These are phyloP conservation scores for Fusarium gaditjirri DNA, from an alignment of 2,329 filamentous ascomycete species.

Conservation along the genomic window DNA sequence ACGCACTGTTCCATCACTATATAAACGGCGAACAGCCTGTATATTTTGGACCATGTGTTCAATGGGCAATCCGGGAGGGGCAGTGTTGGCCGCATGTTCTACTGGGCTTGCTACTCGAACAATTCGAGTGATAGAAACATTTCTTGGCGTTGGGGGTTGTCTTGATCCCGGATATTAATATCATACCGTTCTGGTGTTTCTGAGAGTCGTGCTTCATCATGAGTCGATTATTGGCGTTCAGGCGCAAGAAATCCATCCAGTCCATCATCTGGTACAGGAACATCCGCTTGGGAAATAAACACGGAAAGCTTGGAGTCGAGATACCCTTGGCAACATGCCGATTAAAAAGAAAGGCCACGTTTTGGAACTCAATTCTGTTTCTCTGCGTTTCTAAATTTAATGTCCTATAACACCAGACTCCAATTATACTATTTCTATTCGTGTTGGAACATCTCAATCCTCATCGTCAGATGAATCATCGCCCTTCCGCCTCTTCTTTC, in stretches of 20 bases:
- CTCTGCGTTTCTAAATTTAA: not conserved
- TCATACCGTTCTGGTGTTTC: not conserved
- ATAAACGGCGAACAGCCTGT: constrained; percentile 24
- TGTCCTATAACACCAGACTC: constrained; percentile 19
- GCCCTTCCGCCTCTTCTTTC: constrained; percentile 46
- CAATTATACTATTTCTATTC: constrained; percentile 4
- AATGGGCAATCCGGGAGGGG: not conserved
- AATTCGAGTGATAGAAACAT: not conserved
- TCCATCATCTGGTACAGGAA: not conserved
- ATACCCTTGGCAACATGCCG: constrained; percentile 14
- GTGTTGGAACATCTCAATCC: constrained; percentile 14
- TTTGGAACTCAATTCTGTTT: not conserved
- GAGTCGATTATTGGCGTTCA: not conserved
- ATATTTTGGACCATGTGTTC: constrained; percentile 10
- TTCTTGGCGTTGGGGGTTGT: constrained; percentile 21
- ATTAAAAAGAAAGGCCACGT: not conserved
- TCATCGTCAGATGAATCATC: constrained; percentile 51
- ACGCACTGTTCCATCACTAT: constrained; percentile 40
- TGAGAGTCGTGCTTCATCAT: not conserved
- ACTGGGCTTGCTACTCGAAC: constrained; percentile 4
- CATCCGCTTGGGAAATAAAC: not conserved
- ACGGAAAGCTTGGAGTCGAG: not conserved
- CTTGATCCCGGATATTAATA: not conserved
- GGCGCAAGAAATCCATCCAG: not conserved
- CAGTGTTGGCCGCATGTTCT: constrained; percentile 3